A percentile compares a stretch with the other conserved stretches of the same genome.
Conservation (phyloP, 495 filamentous ascomycete genomes). For the Xylaria acuta region DNA sequence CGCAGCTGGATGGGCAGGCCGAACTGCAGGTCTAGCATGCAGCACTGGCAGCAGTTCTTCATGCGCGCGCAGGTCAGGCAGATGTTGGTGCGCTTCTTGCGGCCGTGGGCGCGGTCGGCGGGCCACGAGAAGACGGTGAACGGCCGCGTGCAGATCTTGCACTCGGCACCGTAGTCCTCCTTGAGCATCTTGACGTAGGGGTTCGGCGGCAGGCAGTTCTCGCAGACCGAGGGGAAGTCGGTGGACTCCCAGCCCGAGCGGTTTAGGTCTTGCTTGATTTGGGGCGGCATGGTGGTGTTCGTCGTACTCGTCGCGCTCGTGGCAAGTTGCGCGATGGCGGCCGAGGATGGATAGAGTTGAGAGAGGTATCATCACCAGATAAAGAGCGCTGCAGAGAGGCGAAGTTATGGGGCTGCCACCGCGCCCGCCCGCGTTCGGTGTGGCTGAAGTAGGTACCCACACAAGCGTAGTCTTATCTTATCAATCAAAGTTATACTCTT, state of each 20-base stretch:
- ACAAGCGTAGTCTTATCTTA: constrained; percentile 13
- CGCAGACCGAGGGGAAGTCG: constrained; percentile 73
- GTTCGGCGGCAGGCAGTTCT: constrained; percentile 88
- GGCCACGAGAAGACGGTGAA: constrained; percentile 97
- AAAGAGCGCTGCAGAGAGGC: not conserved
- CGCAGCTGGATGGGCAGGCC: constrained; percentile 91
- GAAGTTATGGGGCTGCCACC: constrained; percentile 1
- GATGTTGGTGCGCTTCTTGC: constrained; percentile 86
- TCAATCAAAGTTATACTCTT: not conserved
- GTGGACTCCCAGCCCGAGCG: constrained; percentile 95
- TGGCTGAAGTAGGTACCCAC: constrained; percentile 5
- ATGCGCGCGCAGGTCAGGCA: constrained; percentile 94
- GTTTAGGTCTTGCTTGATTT: constrained; percentile 95
- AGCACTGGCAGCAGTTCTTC: constrained; percentile 98
- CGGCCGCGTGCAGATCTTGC: constrained; percentile 89
- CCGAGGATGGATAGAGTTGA: not conserved
- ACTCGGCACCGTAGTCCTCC: constrained; percentile 85
- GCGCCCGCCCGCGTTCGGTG: not conserved
- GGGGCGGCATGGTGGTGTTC: constrained; percentile 55
- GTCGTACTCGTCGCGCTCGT: not conserved
- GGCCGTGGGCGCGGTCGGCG: constrained; percentile 81
- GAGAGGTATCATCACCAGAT: not conserved
- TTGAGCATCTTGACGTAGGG: constrained; percentile 99
- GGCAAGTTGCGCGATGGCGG: constrained; percentile 10
- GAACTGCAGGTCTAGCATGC: constrained; percentile 96